A percentile compares a stretch with the other conserved stretches of the same genome.
These are phyloP conservation scores for Takashimella koratensis DNA, from an alignment of 1,284 basidiomycete genomes.

Conservation along the genomic window DNA sequence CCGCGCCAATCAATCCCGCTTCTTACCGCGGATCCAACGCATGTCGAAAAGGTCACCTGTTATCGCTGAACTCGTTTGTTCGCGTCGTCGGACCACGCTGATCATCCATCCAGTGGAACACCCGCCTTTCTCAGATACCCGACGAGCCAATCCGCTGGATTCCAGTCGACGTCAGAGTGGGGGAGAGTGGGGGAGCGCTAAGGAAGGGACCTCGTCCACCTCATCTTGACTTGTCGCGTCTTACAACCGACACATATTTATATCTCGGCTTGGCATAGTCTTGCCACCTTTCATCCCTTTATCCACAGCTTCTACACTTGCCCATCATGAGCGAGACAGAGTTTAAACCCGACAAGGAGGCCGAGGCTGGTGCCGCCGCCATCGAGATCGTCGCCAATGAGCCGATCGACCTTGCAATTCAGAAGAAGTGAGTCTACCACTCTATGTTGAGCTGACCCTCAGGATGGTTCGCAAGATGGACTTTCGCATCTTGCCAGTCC, in stretches of 20 bases:
- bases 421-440: background rate
- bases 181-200: background rate
- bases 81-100: too few relatives aligned
- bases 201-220: too few relatives aligned
- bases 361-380: background rate
- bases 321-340: background rate
- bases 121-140: too few relatives aligned
- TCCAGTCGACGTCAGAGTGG: background rate
- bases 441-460: background rate
- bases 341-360: background rate
- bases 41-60: too few relatives aligned
- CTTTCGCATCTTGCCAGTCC: conserved; percentile 7
- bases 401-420: background rate
- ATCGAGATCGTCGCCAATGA: background rate
- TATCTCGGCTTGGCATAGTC: too few relatives aligned
- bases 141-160: too few relatives aligned
- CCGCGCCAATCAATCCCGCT: background rate
- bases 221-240: too few relatives aligned
- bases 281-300: background rate
- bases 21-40: background rate
- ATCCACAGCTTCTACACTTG: background rate
- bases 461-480: background rate
- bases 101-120: too few relatives aligned
- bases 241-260: background rate
- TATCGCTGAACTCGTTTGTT: too few relatives aligned